Base-by-base conservation (phyloP, 2,329 filamentous ascomycete species). In the Fusarium algeriense region DNA sequence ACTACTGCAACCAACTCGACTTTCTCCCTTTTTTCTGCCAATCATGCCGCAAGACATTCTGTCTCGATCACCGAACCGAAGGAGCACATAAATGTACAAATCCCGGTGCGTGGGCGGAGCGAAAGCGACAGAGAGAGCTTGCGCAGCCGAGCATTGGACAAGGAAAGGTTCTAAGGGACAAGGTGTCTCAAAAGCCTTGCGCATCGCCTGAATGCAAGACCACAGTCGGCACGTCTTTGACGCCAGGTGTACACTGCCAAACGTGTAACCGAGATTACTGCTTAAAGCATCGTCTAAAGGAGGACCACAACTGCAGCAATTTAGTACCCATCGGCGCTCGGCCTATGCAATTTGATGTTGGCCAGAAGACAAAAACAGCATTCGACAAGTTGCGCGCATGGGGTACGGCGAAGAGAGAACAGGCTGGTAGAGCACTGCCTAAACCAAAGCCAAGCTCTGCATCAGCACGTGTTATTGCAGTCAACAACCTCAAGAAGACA, bases 21-120 rank as follows among this genome's bases (percentile, higher is more conserved):
- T 98, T 99, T 81, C 89, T 99, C 7, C 96, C 96, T 7, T 98
- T 98, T 82, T 88, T 90, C 78, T 99, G 96, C 84, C 93, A 97
- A 80, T 96, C 93, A 74, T 99, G 96, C 83, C 88, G 81, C 71
- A 88, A 89, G 64, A 95, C 92, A 19, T 99, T 91, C 84, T 99
- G 97, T 81, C 92, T 97, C 73, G 95, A 98, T 79, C 96, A 99
- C 85, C 93, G 95, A 60, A 92, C 90, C 76, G 95, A 98, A 84
- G 88, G 89, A 23, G 84, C 93, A 0, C 97, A 99, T 83, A 88
- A 90, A 78, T 92, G 90, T 81, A 75, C 83, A 55, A 84, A 88
- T 54, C 84, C 82, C 4, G 90, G 90, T 67, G 89, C 88, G 59
- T 91, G 89, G 89, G 89, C 89, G 19, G 84, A 85, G 77, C 85